Base-by-base conservation (phyloP, 306 rosid genomes). In the Prinsepia uniflora region DNA sequence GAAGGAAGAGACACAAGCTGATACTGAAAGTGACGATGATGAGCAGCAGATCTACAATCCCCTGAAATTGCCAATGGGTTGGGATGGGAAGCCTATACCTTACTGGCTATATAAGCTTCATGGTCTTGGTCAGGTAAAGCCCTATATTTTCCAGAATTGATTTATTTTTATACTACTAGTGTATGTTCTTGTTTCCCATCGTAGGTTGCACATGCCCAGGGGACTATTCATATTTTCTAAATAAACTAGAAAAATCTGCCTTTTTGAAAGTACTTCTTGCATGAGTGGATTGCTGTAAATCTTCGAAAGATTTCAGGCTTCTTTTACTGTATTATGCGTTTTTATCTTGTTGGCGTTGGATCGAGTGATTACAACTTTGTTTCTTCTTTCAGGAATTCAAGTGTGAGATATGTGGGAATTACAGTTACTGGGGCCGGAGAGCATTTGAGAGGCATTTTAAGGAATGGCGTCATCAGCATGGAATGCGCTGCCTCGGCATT, bases 401-500 rank as follows among this genome's bases (percentile, higher is more conserved):
- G 81, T 94, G 97, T 8, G 98, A 94, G 86, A 94, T 94, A 84
- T 94, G 98, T 43, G 98, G 98, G 67, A 94, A 94, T 90, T 87
- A 90, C 86, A 94, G 98, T 82, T 94, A 94, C 79, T 90, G 98
- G 97, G 98, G 97, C 6, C 98, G 98, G 56, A 86, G 98, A 63
- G 98, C 98, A 68, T 94, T 89, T 78, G 98, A 94, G 75, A 86
- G 98, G 42, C 98, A 94, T 79, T 94, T 94, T 80, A 94, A 90
- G 81, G 97, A 94, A 84, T 90, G 98, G 98, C 97, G 98, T 48
- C 98, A 94, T 81, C 98, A 94, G 68, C 98, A 94, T 70, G 98
- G 98, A 53, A 94, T 94, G 98, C 96, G 98, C 47, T 94, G 98
- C 82, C 98, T 94, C 60, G 98, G 98, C 68, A 94, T 94, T 65